A percentile compares a stretch with the other conserved stretches of the same genome.
Evolutionary conservation across 176 grass and related monocot species (phyloP).

Genomic region (Miscanthus lutarioriparius): DNA sequence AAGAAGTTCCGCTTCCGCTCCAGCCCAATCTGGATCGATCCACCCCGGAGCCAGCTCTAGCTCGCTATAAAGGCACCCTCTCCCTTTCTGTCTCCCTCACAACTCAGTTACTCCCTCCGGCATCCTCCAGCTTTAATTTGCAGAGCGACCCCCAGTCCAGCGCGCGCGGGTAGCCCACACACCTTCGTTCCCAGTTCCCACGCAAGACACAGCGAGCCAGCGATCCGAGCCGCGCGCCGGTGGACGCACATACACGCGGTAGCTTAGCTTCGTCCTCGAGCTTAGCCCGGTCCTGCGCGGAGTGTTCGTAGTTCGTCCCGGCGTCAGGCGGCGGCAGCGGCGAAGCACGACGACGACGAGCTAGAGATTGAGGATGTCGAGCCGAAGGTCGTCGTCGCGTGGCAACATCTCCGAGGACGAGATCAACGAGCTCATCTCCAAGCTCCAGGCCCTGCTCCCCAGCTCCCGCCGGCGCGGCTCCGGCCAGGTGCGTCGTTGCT

Average conservation of each 20-base stretch:
- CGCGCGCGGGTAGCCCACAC: neutral
- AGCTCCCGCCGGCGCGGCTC: constrained; percentile 63
- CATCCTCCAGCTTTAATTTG: constrained; percentile 14
- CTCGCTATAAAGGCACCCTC: constrained; percentile 47
- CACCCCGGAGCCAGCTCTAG: neutral
- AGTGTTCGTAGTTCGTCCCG: neutral
- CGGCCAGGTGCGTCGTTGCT: constrained; percentile 45
- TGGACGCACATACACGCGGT: neutral
- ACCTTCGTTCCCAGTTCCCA: neutral
- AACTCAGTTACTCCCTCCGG: constrained; percentile 26
- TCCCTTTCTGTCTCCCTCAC: constrained; percentile 66
- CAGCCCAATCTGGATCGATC: neutral
- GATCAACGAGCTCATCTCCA: constrained; percentile 87
- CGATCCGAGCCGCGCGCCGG: neutral
- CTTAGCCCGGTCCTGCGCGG: neutral
- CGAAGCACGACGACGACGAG: neutral
- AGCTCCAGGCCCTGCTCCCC: constrained; percentile 82
- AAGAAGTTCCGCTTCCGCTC: too few species aligned
- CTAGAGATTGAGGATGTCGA: constrained; percentile 52
- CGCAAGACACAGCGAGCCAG: neutral
- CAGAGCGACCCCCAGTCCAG: constrained; percentile 13
- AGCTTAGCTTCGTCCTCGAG: neutral
- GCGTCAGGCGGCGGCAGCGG: neutral
- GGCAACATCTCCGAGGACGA: constrained; percentile 75
- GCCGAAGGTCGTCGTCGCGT: constrained; percentile 69